Conservation (phyloP, 106 monocot genomes). For the Dioscorea zingiberensis region DNA sequence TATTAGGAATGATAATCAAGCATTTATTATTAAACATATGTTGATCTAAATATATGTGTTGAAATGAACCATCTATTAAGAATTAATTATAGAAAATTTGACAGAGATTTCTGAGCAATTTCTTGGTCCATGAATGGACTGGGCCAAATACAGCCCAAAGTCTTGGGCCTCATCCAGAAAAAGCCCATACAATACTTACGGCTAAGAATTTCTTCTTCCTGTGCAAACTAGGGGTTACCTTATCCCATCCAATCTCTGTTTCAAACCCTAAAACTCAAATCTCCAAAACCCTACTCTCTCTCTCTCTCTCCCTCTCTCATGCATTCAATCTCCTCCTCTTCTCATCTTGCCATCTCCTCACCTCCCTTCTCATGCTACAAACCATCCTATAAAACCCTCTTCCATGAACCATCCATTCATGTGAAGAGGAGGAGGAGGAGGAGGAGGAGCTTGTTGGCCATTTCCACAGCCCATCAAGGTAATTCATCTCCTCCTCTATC, state of each 20-base stretch:
- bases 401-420: not conserved
- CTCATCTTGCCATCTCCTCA: conserved; percentile 1
- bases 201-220: not conserved
- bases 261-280: not conserved
- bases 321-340: conserved; percentile 7
- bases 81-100: no score
- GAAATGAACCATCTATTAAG: no score
- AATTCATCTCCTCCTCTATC: conserved; percentile 15
- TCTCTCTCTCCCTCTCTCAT: conserved; percentile 14
- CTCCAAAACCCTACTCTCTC: not conserved
- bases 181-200: not conserved
- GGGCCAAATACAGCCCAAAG: not conserved
- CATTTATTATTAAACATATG: no score
- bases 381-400: not conserved
- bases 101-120: not conserved
- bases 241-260: not conserved
- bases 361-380: conserved; percentile 5
- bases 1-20: no score
- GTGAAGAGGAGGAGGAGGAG: not conserved
- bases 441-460: not conserved
- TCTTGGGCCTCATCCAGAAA: not conserved
- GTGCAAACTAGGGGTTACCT: not conserved
- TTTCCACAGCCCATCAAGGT: conserved; percentile 24
- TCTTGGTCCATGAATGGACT: not conserved
- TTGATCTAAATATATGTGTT: no score